These are phyloP conservation scores for Penicillium cosmopolitanum DNA, from an alignment of 495 filamentous ascomycete genomes.

Conservation along the genomic window DNA sequence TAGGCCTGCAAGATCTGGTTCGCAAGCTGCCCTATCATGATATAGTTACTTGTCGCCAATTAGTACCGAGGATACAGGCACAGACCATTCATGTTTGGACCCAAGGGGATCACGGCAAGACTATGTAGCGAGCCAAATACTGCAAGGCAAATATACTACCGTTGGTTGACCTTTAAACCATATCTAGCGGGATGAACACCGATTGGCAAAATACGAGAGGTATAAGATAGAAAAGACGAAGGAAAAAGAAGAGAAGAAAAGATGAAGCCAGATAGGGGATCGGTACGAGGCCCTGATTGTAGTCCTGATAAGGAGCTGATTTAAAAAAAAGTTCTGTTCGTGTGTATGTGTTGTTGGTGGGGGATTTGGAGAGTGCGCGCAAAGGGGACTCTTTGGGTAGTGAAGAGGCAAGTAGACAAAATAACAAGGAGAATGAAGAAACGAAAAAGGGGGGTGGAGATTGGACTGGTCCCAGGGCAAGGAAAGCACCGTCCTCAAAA, in stretches of 20 bases:
- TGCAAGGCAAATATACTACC: conserved; percentile 13
- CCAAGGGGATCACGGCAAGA: neutral
- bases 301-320: conserved; percentile 38
- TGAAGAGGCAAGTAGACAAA: conserved; percentile 37
- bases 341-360: conserved; percentile 33
- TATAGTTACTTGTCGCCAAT: too few species aligned
- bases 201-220: conserved; percentile 29
- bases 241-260: conserved; percentile 13
- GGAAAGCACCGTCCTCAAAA: conserved; percentile 15
- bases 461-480: conserved; percentile 15
- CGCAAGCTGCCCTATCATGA: too few species aligned
- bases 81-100: neutral
- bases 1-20: too few species aligned
- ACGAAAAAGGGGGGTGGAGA: conserved; percentile 23
- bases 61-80: too few species aligned
- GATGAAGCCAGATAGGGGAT: conserved; percentile 30
- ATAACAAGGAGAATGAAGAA: conserved; percentile 35
- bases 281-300: conserved; percentile 33
- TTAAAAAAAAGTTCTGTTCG: conserved; percentile 36
- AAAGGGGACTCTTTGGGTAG: conserved; percentile 38
- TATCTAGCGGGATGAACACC: conserved; percentile 33
- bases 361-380: conserved; percentile 38
- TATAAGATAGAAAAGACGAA: conserved; percentile 10
- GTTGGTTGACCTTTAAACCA: conserved; percentile 28
- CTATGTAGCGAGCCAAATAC: conserved; percentile 4